Evolutionary conservation across 2,329 filamentous ascomycete genomes (phyloP), one percentile per base, ranked within the genome.

Genomic region (Penicillium digitatum): DNA sequence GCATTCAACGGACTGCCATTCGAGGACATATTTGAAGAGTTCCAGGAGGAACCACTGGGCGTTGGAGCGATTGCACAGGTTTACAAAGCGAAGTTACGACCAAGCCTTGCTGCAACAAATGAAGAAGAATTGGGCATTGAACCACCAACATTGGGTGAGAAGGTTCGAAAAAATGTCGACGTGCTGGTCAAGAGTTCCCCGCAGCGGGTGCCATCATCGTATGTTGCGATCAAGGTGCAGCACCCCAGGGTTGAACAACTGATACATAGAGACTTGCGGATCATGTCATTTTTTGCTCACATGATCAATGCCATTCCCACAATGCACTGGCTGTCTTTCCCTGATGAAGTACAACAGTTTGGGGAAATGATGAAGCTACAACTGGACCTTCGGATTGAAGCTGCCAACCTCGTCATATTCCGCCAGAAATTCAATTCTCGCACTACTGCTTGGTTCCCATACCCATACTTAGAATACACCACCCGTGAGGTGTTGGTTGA

Each of bases 311-410:
- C 82, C 2, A 87, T 99, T 31, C 94, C 94, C 0, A 96, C 92
- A 0, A 94, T 99, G 69, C 90, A 97, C 73, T 99, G 94, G 94
- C 81, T 99, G 6, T 96, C 93, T 0, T 84, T 99, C 9, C 94
- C 94, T 0, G 93, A 96, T 63, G 94, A 99, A 71, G 94, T 97
- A 3, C 76, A 81, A 14, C 91, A 97, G 67, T 99, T 99, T 68
- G 93, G 92, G 24, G 89, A 95, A 69, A 99, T 99, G 94, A 99
- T 99, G 94, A 87, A 87, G 66, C 79, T 97, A n/a, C 94, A 99
- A 71, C 80, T 99, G 3, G 94, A 99, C 73, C 81, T 99, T 34
- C 87, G 94, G 49, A 97, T 97, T 57, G 94, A 99, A 73, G 88
- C 91, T 1, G 88, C 92, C 35, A 99, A 99, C 66, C 79, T 99